phyloP scores from a whole-genome alignment of 192 early-diverging fungal genomes.

The Backusella tarrabulga region DNA sequence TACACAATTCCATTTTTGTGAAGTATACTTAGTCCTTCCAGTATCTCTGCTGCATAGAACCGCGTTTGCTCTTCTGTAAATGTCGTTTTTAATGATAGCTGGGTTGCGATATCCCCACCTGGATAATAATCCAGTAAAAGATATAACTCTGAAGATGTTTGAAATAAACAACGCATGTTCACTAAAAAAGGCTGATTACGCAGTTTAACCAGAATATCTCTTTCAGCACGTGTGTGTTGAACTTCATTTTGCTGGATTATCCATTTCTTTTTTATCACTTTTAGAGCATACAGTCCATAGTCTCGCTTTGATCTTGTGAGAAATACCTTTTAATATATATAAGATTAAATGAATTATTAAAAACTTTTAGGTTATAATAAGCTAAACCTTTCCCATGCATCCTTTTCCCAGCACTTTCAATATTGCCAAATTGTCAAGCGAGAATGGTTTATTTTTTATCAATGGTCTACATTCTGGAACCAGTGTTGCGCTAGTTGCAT shows the following conservation, averaged over 20 bases:
- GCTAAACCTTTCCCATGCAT: constrained; percentile 76
- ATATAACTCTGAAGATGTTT: constrained; percentile 70
- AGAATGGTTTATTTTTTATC: neutral
- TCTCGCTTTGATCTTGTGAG: constrained; percentile 72
- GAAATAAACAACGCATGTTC: constrained; percentile 73
- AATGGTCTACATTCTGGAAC: neutral
- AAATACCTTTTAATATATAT: constrained; percentile 20
- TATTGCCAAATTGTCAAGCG: constrained; percentile 56
- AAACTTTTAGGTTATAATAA: neutral
- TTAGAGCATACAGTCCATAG: constrained; percentile 74
- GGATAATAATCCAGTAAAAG: constrained; percentile 77
- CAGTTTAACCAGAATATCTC: constrained; percentile 58
- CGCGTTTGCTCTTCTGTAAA: constrained; percentile 63
- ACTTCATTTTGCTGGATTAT: constrained; percentile 77
- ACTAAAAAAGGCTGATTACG: constrained; percentile 65
- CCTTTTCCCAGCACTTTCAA: constrained; percentile 81
- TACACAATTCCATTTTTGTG: constrained; percentile 71
- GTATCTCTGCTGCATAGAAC: constrained; percentile 75
- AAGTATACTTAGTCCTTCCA: constrained; percentile 64
- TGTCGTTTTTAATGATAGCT: constrained; percentile 62
- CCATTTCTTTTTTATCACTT: constrained; percentile 72
- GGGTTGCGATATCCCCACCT: constrained; percentile 80
- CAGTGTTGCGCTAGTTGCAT: neutral
- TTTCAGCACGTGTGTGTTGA: constrained; percentile 73
- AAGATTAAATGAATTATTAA: neutral